Evolutionary conservation across 2,329 filamentous ascomycete genomes (phyloP).

Genomic region (Akanthomyces muscarius): DNA sequence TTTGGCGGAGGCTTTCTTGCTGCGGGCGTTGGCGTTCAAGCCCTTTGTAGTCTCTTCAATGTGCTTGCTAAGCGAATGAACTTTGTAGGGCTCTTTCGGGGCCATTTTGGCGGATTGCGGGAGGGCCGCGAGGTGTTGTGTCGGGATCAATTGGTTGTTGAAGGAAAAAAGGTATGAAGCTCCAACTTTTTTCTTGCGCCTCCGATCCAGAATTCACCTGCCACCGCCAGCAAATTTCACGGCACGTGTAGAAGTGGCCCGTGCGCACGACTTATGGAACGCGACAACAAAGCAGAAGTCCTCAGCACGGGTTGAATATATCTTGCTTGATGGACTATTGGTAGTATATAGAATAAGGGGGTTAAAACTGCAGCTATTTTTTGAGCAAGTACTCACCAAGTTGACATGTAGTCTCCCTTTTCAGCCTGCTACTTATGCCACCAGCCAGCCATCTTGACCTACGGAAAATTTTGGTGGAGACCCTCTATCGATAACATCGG

Average conservation of each 20-base stretch:
- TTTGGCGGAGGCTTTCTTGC: constrained; percentile 27
- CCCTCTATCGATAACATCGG: constrained; percentile 8
- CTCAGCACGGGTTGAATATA: neutral
- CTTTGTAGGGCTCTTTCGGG: constrained; percentile 33
- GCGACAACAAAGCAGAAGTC: neutral
- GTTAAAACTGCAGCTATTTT: neutral
- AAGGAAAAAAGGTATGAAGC: neutral
- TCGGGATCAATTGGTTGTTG: constrained; percentile 11
- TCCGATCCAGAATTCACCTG: neutral
- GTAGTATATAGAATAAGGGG: neutral
- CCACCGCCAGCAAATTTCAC: constrained; percentile 8
- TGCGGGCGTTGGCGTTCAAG: constrained; percentile 31
- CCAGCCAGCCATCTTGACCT: neutral
- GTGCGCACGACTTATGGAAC: neutral
- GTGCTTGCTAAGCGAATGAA: constrained; percentile 36
- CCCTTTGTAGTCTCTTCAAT: constrained; percentile 36
- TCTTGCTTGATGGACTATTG: neutral
- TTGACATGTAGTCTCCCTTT: neutral
- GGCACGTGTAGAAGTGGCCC: constrained; percentile 15
- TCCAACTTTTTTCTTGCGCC: neutral
- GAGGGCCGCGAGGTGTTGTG: neutral
- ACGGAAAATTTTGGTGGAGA: constrained; percentile 7
- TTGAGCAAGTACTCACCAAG: neutral
- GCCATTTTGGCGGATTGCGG: constrained; percentile 30
- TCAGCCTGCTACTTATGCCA: neutral